Conservation (phyloP, 108 stramenopile genomes). For the Skeletonema tropicum region DNA sequence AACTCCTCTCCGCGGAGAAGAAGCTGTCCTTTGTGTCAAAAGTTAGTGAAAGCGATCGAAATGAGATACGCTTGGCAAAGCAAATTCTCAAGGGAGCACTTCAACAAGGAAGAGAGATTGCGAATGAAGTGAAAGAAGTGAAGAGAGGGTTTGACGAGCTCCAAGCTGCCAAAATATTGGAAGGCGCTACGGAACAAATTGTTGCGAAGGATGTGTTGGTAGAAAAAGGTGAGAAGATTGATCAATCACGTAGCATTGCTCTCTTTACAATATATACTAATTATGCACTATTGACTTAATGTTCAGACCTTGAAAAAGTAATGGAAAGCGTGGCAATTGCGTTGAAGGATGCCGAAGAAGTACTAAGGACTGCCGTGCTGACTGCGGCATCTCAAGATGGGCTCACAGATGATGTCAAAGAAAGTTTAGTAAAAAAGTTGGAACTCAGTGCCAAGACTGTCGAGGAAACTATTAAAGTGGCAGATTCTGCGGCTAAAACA, state of each 20-base stretch:
- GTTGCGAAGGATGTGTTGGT: constrained; percentile 6
- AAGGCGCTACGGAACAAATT: constrained; percentile 19
- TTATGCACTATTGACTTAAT: background rate
- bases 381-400: constrained; percentile 15
- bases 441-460: constrained; percentile 14
- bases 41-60: constrained; percentile 8
- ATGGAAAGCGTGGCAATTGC: constrained; percentile 16
- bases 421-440: constrained; percentile 2
- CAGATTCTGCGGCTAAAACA: constrained; percentile 14
- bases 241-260: background rate
- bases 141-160: constrained; percentile 16
- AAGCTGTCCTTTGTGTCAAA: background rate
- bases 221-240: constrained; percentile 22
- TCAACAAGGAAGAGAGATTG: constrained; percentile 1
- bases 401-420: constrained; percentile 10
- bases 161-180: constrained; percentile 18
- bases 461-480: constrained; percentile 14
- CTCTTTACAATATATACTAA: background rate
- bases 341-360: constrained; percentile 21
- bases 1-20: constrained; percentile 11
- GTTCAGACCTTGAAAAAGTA: constrained; percentile 15
- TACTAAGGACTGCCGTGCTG: constrained; percentile 5
- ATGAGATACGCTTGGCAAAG: constrained; percentile 9
- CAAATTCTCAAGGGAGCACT: constrained; percentile 13
- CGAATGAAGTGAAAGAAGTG: constrained; percentile 9